Base-by-base conservation (phyloP, 371 early-diverging fungal species). In the Mortierella sp. region DNA sequence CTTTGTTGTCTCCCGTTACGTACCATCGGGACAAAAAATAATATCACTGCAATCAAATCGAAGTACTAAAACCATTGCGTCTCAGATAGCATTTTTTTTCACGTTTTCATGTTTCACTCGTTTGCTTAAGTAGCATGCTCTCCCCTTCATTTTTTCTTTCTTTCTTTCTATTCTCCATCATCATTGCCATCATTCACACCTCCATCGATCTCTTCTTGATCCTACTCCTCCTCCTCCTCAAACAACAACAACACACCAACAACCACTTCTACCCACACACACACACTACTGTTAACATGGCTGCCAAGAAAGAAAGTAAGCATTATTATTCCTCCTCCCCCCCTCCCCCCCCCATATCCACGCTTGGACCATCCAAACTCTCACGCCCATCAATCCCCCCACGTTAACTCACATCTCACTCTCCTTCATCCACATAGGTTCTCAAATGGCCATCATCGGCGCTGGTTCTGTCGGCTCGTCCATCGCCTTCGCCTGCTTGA, bases 401-500 rank as follows among this genome's bases (percentile, higher is more conserved):
- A 52, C 48, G 22, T 31, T 22, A 50, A 52, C 68, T 50, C 34
- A 37, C 41, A 39, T 41, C 53, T 10, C 26, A 7, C 19, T 37
- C 50, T 34, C n/a, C 50, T 50, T 31, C 13, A 13, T 29, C 3
- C 63, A 31, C 34, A 26, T 66, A 85, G 78, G 85, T 40, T 85
- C 86, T 13, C 80, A 79, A 70, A 88, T 92, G 40, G 92, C 96
- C 44, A 88, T 96, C 69, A 90, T 95, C 50, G 96, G 96, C 66
- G 93, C 95, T 64, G 96, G 96, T 55, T 91, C 94, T 39, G 96
- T 96, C 50, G 96, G 96, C n/a, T 90, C 95, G 1, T 86, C 94
- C 24, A 91, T 91, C 43, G 93, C 95, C 8, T 95, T 92, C 76
- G 92, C 94, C 14, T 86, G 93, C 45, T 87, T 95, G 69, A 86